Percentiles rank a stretch among this genome's conserved stretches.
Conservation (phyloP, 371 early-diverging fungal species). For the Choanephora cucurbitarum region DNA sequence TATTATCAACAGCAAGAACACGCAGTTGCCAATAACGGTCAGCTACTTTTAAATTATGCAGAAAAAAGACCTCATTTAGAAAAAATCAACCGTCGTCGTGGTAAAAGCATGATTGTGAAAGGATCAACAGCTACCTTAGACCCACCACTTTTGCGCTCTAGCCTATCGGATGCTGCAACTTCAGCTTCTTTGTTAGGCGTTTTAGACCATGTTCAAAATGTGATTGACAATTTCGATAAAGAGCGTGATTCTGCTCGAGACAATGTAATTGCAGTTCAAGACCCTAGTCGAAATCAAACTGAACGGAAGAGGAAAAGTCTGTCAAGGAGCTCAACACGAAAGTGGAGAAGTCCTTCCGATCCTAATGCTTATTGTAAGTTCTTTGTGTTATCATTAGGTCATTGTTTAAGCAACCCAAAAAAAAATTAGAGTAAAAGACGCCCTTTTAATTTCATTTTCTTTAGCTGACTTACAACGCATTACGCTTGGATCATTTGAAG, state of each 20-base stretch:
- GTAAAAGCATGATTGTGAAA: constrained; percentile 2
- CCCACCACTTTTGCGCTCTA: constrained; percentile 4
- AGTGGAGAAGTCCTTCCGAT: constrained; percentile 32
- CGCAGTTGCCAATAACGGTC: constrained; percentile 13
- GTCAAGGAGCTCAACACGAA: constrained; percentile 8
- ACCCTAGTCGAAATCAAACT: constrained; percentile 48
- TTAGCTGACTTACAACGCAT: neutral
- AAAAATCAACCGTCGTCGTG: constrained; percentile 2
- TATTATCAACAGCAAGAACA: constrained; percentile 42
- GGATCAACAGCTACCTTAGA: constrained; percentile 3
- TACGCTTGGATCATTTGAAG: neutral
- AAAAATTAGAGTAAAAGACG: neutral
- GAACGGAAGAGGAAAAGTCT: constrained; percentile 25
- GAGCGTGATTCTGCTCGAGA: constrained; percentile 50
- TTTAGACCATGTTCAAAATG: constrained; percentile 48
- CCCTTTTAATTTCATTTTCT: neutral
- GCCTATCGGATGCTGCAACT: constrained; percentile 14
- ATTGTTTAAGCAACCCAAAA: no score
- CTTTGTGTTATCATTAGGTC: neutral
- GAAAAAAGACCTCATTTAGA: neutral
- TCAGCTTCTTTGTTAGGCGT: constrained; percentile 32
- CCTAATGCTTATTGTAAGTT: constrained; percentile 10
- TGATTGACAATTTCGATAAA: constrained; percentile 53
- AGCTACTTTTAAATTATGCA: neutral
- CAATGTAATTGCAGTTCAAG: constrained; percentile 57